These are phyloP conservation scores for Hyaloscypha finlandica DNA, from an alignment of 495 filamentous ascomycete species.

Conservation along the genomic window DNA sequence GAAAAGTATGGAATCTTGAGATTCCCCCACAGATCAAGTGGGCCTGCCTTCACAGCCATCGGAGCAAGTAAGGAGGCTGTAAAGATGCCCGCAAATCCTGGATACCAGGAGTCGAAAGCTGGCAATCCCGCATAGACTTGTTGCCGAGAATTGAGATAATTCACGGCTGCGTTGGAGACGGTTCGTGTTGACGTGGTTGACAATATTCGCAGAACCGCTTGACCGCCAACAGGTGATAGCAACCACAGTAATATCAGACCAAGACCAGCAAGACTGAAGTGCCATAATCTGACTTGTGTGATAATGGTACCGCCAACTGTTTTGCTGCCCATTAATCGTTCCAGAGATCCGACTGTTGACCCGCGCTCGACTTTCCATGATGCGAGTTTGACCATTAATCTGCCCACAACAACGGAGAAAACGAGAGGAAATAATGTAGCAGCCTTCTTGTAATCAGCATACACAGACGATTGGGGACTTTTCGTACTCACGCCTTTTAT, in stretches of 20 bases:
- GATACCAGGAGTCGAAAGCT: slow-evolving; percentile 18
- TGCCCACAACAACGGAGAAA: slow-evolving; percentile 23
- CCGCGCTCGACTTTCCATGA: slow-evolving; percentile 28
- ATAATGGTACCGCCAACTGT: slow-evolving; percentile 26
- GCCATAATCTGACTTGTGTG: slow-evolving; percentile 19
- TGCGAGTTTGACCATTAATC: slow-evolving; percentile 21
- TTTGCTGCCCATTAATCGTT: slow-evolving; percentile 27
- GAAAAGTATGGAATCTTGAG: slow-evolving; percentile 29
- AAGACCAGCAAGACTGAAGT: slow-evolving; percentile 12
- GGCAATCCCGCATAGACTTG: slow-evolving; percentile 11
- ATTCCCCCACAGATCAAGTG: slow-evolving; percentile 22
- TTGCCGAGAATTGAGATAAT: slow-evolving; percentile 20
- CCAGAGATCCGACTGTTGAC: slow-evolving; percentile 22
- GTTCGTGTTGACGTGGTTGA: background rate
- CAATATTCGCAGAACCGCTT: slow-evolving; percentile 26
- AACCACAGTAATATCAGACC: slow-evolving; percentile 26
- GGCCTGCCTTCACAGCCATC: slow-evolving; percentile 14
- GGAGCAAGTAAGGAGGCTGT: slow-evolving; percentile 21
- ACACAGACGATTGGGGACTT: background rate
- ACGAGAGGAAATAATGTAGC: slow-evolving; percentile 21
- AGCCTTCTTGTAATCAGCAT: slow-evolving; percentile 9
- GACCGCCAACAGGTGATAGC: slow-evolving; percentile 24
- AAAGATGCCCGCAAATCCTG: slow-evolving; percentile 20
- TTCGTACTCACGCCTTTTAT: slow-evolving; percentile 10
- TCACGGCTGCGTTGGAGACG: background rate